phyloP scores from a whole-genome alignment of 345 rosid genomes.

The Punica granatum region DNA sequence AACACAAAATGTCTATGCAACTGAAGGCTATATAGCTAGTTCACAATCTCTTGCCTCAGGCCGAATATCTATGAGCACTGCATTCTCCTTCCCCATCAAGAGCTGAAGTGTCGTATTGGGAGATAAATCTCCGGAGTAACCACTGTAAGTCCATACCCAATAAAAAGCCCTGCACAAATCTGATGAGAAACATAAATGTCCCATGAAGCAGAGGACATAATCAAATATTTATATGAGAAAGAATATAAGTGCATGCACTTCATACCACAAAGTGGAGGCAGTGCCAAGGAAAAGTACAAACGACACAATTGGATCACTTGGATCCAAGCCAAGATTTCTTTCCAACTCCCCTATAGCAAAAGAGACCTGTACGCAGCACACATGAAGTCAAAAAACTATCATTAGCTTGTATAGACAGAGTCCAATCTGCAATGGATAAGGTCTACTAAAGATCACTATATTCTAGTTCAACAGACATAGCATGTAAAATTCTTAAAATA shows the following conservation, averaged over 20 bases:
- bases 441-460: neutral
- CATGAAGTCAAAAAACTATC: neutral
- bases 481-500: too few relatives aligned
- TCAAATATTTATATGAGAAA: neutral
- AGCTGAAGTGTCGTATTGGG: slow-evolving; percentile 65
- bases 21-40: slow-evolving; percentile 23
- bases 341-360: slow-evolving; percentile 56
- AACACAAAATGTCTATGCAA: slow-evolving; percentile 1
- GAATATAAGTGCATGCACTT: slow-evolving; percentile 20
- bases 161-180: slow-evolving; percentile 84
- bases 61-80: slow-evolving; percentile 79
- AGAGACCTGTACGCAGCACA: slow-evolving; percentile 31
- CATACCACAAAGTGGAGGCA: slow-evolving; percentile 77
- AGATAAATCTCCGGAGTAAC: slow-evolving; percentile 89
- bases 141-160: slow-evolving; percentile 66
- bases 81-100: slow-evolving; percentile 56
- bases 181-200: slow-evolving; percentile 56
- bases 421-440: neutral
- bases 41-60: slow-evolving; percentile 76
- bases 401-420: neutral
- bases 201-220: slow-evolving; percentile 16
- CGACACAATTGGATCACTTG: slow-evolving; percentile 79
- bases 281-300: slow-evolving; percentile 58
- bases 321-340: slow-evolving; percentile 66
- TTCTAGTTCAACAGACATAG: neutral